phyloP scores from a whole-genome alignment of 2,329 filamentous ascomycete species.

The Periconia macrospinosa region DNA sequence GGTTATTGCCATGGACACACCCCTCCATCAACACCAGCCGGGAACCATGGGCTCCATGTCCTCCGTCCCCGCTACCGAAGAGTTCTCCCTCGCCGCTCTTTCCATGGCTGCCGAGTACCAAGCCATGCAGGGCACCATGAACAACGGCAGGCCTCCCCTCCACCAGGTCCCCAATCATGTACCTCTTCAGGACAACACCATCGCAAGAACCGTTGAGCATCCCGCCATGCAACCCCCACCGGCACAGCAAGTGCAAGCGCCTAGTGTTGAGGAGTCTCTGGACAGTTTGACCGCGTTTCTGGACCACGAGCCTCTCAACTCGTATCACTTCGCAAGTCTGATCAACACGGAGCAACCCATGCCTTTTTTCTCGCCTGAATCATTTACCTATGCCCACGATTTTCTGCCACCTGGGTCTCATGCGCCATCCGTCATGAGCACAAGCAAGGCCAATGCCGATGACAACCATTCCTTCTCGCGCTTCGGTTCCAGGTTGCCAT shows the following conservation, averaged over 20 bases:
- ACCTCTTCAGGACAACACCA: constrained; percentile 14
- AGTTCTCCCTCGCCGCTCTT: constrained; percentile 41
- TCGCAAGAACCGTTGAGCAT: constrained; percentile 17
- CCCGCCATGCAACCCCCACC: constrained; percentile 3
- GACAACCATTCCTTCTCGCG: constrained; percentile 39
- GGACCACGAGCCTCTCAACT: constrained; percentile 41
- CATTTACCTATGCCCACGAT: constrained; percentile 35
- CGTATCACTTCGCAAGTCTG: constrained; percentile 44
- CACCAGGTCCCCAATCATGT: constrained; percentile 14
- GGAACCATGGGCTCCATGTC: constrained; percentile 16
- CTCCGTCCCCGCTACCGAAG: constrained; percentile 24
- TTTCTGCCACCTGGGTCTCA: constrained; percentile 14
- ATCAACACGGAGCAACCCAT: constrained; percentile 47
- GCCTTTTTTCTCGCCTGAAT: constrained; percentile 47
- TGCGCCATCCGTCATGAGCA: constrained; percentile 10
- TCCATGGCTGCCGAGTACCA: constrained; percentile 48
- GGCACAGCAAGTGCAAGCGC: constrained; percentile 15
- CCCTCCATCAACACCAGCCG: constrained; percentile 12
- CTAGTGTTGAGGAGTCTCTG: constrained; percentile 34
- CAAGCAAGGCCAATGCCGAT: constrained; percentile 20
- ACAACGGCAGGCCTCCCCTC: constrained; percentile 13
- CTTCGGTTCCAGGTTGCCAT: constrained; percentile 44
- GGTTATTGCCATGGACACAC: constrained; percentile 18
- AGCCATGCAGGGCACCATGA: constrained; percentile 33
- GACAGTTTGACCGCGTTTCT: constrained; percentile 44